Conservation (phyloP, 108 stramenopile species). For the Mediolabrus comicus region DNA sequence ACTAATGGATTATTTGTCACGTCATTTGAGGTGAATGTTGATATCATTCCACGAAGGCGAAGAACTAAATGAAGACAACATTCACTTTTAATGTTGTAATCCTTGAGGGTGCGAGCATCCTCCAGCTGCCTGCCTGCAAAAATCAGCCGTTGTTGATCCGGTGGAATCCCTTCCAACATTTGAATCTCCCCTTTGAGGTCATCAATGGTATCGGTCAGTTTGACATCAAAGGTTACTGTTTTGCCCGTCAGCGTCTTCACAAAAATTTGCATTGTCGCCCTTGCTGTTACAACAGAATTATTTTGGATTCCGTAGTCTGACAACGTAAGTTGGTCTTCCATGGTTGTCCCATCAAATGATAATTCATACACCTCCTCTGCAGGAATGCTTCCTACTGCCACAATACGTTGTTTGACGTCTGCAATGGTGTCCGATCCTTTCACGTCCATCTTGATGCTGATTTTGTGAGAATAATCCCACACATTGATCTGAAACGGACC, state of each 20-base stretch:
- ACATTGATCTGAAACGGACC: not conserved
- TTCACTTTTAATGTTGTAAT: constrained; percentile 66
- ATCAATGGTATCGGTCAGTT: not conserved
- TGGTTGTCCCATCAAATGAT: not conserved
- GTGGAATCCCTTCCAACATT: constrained; percentile 1
- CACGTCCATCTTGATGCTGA: not conserved
- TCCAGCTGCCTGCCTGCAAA: constrained; percentile 71
- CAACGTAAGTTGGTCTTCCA: not conserved
- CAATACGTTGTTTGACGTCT: not conserved
- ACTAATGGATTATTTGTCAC: constrained; percentile 13
- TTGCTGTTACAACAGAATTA: not conserved
- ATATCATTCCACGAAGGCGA: constrained; percentile 32
- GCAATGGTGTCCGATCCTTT: not conserved
- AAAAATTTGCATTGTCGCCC: constrained; percentile 79
- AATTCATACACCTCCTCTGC: not conserved
- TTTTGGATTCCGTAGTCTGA: not conserved
- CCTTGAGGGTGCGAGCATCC: constrained; percentile 51
- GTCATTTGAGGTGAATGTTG: constrained; percentile 24
- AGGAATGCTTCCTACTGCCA: not conserved
- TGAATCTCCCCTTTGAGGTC: not conserved
- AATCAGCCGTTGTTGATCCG: constrained; percentile 55
- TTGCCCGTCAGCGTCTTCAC: constrained; percentile 94
- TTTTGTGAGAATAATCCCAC: too few species aligned
- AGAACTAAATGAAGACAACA: constrained; percentile 49
- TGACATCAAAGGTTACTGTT: constrained; percentile 73